Evolutionary conservation across 306 rosid species (phyloP).

Genomic region (Medicago ruthenica): DNA sequence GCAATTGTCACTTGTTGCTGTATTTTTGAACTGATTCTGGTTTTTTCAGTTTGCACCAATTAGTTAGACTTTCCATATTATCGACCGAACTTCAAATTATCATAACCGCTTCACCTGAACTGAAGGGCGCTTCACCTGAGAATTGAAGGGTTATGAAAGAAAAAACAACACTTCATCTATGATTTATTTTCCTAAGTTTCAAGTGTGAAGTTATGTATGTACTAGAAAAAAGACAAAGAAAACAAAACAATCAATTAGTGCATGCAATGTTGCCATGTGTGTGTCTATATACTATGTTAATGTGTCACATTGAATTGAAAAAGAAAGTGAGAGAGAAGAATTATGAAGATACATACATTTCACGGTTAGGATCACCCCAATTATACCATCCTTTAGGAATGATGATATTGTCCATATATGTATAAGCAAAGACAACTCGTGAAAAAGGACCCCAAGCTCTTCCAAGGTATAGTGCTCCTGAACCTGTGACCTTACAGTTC

Average conservation of each 20-base stretch:
- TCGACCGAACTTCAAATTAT: too few species aligned
- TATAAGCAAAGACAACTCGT: conserved; percentile 84
- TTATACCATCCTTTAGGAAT: conserved; percentile 98
- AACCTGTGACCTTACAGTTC: conserved; percentile 96
- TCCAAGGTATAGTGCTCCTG: conserved; percentile 94
- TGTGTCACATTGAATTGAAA: neutral
- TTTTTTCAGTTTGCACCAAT: neutral
- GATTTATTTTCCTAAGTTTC: too few species aligned
- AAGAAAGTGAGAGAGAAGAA: neutral
- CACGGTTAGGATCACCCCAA: conserved; percentile 97
- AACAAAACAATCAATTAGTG: neutral
- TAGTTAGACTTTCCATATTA: too few species aligned
- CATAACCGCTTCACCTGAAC: too few species aligned
- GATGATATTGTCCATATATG: conserved; percentile 96
- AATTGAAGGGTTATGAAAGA: too few species aligned
- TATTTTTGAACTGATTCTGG: neutral
- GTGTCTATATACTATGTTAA: neutral
- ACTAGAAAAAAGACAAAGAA: neutral
- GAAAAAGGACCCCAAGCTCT: conserved; percentile 99
- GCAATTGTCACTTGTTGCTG: neutral
- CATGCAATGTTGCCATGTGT: neutral
- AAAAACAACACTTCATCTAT: too few species aligned
- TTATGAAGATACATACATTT: conserved; percentile 56
- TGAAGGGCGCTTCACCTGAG: too few species aligned
- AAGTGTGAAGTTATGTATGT: too few species aligned